Base-by-base conservation (phyloP, 2,329 filamentous ascomycete species). In the Calonectria henricotiae region DNA sequence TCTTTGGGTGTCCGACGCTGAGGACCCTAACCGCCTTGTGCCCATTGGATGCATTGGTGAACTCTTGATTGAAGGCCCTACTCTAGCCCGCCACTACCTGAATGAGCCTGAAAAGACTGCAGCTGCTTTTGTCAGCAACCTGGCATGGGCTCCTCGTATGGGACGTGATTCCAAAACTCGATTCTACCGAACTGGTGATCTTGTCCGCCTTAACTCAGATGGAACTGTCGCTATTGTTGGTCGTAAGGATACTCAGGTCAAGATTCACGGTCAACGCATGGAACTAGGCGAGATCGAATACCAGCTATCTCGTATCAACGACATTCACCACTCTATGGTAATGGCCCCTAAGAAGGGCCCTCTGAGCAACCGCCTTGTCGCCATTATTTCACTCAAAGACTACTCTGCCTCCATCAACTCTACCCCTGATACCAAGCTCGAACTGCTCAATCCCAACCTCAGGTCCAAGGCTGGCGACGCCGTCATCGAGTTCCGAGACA, bases 261-360 rank as follows among this genome's bases (percentile, higher is more conserved):
- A 76, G 13, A 65, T 75, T 2, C 68, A 74, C 23, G 90, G 90
- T 13, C 89, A 86, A 68, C 80, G 88, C 51, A 82, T 89, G 65
- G 90, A 87, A 78, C 81, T 88, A 1, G 77, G 75, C 3, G 79
- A 80, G 64, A 76, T 80, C 4, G 79, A 80, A 37, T 60, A 87
- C 74, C 88, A 89, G 23, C 73, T 75, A 5, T 67, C 70, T 88
- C 92, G 78, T 84, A 89, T 81, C 88, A 88, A 23, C 80, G 88
- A 62, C 75, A 92, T 74, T 82, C 93, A 75, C 80, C 86, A 80
- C 51, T 71, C 70, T 7, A 81, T 84, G 12, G 81, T 88, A 2
- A 79, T 41, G 71, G 79, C 65, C 58, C 80, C 76, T 67, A 80
- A 69, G 82, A 35, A 79, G 83, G 61, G 76, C 1, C 37, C 43